These are phyloP conservation scores for Phenoliferia sp. DNA, from an alignment of 1,284 basidiomycete species.

Conservation along the genomic window DNA sequence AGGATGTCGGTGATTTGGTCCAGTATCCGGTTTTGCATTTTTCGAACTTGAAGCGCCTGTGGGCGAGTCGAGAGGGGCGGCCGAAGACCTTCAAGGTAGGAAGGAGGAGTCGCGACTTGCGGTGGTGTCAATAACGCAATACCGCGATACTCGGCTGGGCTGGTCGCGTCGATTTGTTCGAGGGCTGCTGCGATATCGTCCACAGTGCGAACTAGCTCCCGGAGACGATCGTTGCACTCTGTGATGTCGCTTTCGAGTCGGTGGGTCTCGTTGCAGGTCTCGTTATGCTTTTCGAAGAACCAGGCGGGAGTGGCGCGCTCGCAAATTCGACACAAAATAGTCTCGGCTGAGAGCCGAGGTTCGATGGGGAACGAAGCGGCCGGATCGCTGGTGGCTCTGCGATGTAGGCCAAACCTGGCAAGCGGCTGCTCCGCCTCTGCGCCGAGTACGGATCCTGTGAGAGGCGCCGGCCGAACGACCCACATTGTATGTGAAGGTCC, in stretches of 20 bases:
- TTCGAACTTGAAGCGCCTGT: conserved; percentile 71
- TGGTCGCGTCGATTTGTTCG: conserved; percentile 31
- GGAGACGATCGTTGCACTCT: conserved; percentile 87
- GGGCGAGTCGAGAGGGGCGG: conserved; percentile 25
- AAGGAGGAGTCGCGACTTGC: conserved; percentile 30
- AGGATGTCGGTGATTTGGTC: conserved; percentile 82
- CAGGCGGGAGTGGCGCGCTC: conserved; percentile 94
- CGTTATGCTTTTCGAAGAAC: conserved; percentile 99
- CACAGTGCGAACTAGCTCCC: conserved; percentile 77
- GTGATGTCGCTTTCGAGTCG: conserved; percentile 91
- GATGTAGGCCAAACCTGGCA: conserved; percentile 51
- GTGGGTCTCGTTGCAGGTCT: conserved; percentile 96
- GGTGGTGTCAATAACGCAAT: conserved; percentile 60
- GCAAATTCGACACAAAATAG: conserved; percentile 96
- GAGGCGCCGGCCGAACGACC: conserved; percentile 74
- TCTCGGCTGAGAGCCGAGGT: conserved; percentile 70
- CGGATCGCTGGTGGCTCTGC: conserved; percentile 36
- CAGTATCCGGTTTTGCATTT: conserved; percentile 67
- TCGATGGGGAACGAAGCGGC: conserved; percentile 55
- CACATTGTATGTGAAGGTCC: conserved; percentile 96
- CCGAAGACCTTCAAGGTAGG: conserved; percentile 15
- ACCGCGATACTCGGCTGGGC: conserved; percentile 68
- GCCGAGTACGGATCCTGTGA: conserved; percentile 25
- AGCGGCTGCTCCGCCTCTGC: conserved; percentile 42
- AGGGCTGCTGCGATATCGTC: conserved; percentile 64